phyloP scores from a whole-genome alignment of 257 asterid genomes.

The Anisodus acutangulus region DNA sequence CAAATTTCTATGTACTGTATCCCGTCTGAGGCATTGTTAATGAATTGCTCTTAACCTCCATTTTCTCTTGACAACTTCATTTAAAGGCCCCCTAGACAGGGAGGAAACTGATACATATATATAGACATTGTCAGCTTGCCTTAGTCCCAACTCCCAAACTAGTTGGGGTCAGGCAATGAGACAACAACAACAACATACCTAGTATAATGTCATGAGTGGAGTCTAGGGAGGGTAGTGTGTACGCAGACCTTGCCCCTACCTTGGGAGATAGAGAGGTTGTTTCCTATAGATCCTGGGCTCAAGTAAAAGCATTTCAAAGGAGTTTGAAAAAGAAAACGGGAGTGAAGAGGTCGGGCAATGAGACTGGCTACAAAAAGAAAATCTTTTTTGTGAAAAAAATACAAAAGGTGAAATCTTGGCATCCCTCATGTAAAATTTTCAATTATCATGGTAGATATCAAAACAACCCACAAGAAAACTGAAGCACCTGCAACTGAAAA shows the following conservation, averaged over 20 bases:
- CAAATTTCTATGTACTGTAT: constrained; percentile 19
- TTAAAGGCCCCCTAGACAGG: not conserved
- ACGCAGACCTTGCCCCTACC: too few species aligned
- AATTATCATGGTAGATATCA: not conserved
- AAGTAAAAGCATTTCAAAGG: too few species aligned
- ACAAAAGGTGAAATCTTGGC: not conserved
- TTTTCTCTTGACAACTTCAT: constrained; percentile 6
- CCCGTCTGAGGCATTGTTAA: not conserved
- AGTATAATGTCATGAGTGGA: too few species aligned
- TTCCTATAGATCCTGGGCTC: too few species aligned
- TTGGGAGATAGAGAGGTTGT: too few species aligned
- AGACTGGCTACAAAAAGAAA: too few species aligned
- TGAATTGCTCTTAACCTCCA: constrained; percentile 7
- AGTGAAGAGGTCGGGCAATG: not conserved
- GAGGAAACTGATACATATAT: not conserved
- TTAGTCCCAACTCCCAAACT: not conserved
- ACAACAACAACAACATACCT: too few species aligned
- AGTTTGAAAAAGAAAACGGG: too few species aligned
- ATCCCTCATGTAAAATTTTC: not conserved
- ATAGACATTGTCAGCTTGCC: not conserved
- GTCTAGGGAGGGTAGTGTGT: too few species aligned
- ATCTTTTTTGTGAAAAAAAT: too few species aligned
- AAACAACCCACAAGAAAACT: constrained; percentile 38
- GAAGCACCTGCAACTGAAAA: constrained; percentile 87
- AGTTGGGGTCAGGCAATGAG: not conserved